A percentile compares a stretch with the other conserved stretches of the same genome.
Evolutionary conservation across 495 filamentous ascomycete species (phyloP).

Genomic region (Talaromyces liani): DNA sequence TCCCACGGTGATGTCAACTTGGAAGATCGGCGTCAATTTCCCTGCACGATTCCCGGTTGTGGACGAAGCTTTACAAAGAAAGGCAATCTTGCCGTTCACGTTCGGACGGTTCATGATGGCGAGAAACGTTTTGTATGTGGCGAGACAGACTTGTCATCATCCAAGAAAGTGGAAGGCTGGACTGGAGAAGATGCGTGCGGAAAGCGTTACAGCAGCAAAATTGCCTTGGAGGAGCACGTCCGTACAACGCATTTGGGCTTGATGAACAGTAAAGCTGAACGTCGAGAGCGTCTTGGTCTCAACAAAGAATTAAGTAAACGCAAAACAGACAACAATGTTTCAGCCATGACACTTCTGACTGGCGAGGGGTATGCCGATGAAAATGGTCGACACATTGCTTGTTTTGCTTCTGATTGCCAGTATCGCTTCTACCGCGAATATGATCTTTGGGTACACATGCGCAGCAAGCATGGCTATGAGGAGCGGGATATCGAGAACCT

Average conservation of each 20-base stretch:
- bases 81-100: conserved; percentile 72
- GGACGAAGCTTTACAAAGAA: conserved; percentile 66
- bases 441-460: conserved; percentile 61
- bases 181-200: conserved; percentile 58
- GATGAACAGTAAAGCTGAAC: conserved; percentile 35
- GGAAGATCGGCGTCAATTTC: conserved; percentile 53
- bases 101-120: conserved; percentile 66
- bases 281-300: conserved; percentile 29
- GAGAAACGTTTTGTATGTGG: conserved; percentile 66
- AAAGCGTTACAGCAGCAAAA: conserved; percentile 58
- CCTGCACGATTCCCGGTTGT: conserved; percentile 59
- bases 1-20: conserved; percentile 55
- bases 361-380: conserved; percentile 51
- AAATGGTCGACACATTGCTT: conserved; percentile 46
- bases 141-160: conserved; percentile 47
- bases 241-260: conserved; percentile 65
- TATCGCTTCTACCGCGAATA: conserved; percentile 58
- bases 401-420: conserved; percentile 45
- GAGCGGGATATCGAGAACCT: conserved; percentile 44
- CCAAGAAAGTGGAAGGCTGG: conserved; percentile 58
- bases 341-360: conserved; percentile 44
- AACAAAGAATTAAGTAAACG: conserved; percentile 17
- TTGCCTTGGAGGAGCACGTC: conserved; percentile 73
- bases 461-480: conserved; percentile 39
- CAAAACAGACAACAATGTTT: conserved; percentile 13